Conservation (phyloP, 2,329 filamentous ascomycete species). For the Dothideomycetidae sp. region DNA sequence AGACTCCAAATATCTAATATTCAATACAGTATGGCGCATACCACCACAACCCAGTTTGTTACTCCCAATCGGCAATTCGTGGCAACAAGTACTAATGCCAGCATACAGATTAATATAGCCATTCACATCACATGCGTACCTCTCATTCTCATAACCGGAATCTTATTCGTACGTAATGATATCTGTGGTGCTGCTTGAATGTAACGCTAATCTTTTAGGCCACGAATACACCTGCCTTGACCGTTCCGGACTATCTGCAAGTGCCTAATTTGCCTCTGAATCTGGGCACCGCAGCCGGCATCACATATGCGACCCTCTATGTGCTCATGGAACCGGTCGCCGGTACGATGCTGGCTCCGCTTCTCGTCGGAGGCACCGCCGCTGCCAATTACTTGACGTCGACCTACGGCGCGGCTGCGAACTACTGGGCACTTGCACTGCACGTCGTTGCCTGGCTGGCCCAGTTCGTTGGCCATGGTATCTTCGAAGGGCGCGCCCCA, state of each 20-base stretch:
- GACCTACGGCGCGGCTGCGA: constrained; percentile 45
- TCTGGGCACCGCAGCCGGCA: constrained; percentile 40
- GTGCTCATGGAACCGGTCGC: constrained; percentile 89
- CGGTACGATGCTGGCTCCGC: constrained; percentile 58
- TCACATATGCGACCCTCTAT: constrained; percentile 65
- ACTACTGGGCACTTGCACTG: constrained; percentile 52
- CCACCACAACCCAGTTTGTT: constrained; percentile 53
- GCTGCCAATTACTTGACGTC: constrained; percentile 60
- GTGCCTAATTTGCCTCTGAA: constrained; percentile 46
- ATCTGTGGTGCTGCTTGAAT: constrained; percentile 6
- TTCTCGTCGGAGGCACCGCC: constrained; percentile 63
- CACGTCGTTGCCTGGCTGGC: constrained; percentile 68
- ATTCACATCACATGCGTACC: constrained; percentile 75
- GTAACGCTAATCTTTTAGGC: constrained; percentile 26
- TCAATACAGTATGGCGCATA: constrained; percentile 61
- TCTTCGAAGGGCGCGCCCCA: constrained; percentile 75
- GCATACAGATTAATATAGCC: constrained; percentile 54
- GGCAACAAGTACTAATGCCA: no score
- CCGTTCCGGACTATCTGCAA: constrained; percentile 39
- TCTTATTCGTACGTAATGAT: constrained; percentile 49
- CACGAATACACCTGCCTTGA: constrained; percentile 42
- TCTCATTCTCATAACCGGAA: constrained; percentile 54
- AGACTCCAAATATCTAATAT: constrained; percentile 10
- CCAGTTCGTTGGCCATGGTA: constrained; percentile 85
- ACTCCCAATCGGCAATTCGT: no score